These are phyloP conservation scores for Coemansia sp. DNA, from an alignment of 192 early-diverging fungal species.

Conservation along the genomic window DNA sequence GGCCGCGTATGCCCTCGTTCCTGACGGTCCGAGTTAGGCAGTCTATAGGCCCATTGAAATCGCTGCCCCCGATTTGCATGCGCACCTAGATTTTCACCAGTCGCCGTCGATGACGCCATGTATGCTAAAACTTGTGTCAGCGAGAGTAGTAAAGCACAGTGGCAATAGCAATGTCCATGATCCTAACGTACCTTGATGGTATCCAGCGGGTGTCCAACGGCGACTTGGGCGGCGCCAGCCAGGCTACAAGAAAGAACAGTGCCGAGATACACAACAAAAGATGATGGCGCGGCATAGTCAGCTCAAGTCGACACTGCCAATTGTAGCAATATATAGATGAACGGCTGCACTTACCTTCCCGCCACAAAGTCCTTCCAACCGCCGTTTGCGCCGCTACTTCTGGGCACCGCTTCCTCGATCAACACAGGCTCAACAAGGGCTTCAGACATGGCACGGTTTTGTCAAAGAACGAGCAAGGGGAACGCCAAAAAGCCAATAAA, in stretches of 20 bases:
- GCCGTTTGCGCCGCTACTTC: slow-evolving; percentile 17
- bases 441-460: slow-evolving; percentile 21
- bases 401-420: slow-evolving; percentile 2
- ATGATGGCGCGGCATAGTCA: not conserved
- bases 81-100: slow-evolving; percentile 59
- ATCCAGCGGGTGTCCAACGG: slow-evolving; percentile 82
- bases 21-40: slow-evolving; percentile 82
- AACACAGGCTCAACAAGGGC: slow-evolving; percentile 12
- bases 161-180: not conserved
- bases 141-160: not conserved
- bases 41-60: slow-evolving; percentile 75
- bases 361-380: slow-evolving; percentile 64
- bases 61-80: slow-evolving; percentile 63
- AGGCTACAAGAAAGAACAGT: slow-evolving; percentile 50
- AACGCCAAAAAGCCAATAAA: not conserved
- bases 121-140: not conserved
- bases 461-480: not conserved
- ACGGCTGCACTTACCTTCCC: slow-evolving; percentile 58
- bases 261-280: not conserved
- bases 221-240: slow-evolving; percentile 70
- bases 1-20: slow-evolving; percentile 74
- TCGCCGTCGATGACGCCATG: slow-evolving; percentile 21
- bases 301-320: not conserved
- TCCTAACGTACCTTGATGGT: slow-evolving; percentile 68
- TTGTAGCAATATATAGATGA: not conserved